Evolutionary conservation across 768 basidiomycete genomes (phyloP).

Genomic region (Trametes cubensis): DNA sequence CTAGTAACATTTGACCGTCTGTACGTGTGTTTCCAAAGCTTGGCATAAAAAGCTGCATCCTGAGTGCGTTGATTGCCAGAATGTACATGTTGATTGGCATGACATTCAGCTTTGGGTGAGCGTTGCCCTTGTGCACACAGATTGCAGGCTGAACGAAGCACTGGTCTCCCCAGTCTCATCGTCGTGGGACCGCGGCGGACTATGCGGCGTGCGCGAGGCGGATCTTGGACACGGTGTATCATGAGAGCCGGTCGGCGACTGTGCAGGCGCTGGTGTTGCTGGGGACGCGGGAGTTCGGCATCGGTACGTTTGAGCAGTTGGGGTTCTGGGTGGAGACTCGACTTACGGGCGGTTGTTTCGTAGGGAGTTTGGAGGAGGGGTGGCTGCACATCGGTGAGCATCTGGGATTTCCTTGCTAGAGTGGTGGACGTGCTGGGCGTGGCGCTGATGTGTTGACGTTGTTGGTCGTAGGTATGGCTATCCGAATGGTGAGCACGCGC

Average conservation of each 20-base stretch:
- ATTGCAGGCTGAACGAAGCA: background rate
- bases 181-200: conserved; percentile 55
- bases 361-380: conserved; percentile 73
- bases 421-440: background rate
- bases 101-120: conserved; percentile 72
- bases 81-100: conserved; percentile 75
- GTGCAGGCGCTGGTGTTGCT: conserved; percentile 83
- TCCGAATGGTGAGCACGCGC: conserved; percentile 59
- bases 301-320: conserved; percentile 47
- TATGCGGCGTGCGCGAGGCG: conserved; percentile 64
- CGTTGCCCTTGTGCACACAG: background rate
- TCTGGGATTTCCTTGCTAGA: background rate
- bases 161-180: conserved; percentile 43
- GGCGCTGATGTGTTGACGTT: background rate
- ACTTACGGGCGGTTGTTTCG: background rate
- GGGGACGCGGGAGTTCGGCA: conserved; percentile 84
- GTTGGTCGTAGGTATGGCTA: conserved; percentile 51
- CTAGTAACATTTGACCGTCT: conserved; percentile 48
- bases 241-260: conserved; percentile 70
- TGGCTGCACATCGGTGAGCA: conserved; percentile 74
- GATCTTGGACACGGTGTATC: conserved; percentile 57
- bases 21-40: conserved; percentile 42
- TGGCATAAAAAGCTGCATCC: no score
- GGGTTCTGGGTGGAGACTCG: background rate
- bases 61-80: no score